Evolutionary conservation across 176 grass and related monocot genomes (phyloP).

Genomic region (Thinopyrum elongatum): DNA sequence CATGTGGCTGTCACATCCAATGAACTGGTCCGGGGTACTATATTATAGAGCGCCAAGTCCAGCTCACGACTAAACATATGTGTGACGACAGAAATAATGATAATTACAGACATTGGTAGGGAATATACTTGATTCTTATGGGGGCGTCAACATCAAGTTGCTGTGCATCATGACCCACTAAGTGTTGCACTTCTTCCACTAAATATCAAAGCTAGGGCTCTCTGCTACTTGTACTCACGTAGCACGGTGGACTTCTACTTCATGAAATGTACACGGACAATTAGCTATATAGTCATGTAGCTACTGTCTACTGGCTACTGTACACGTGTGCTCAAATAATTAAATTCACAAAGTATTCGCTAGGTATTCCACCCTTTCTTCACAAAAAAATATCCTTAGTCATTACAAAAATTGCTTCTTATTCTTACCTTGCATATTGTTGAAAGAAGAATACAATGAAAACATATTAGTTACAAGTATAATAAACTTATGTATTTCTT

Average conservation of each 20-base stretch:
- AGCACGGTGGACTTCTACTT: neutral
- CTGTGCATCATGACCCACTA: neutral
- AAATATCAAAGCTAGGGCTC: neutral
- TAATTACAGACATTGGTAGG: neutral
- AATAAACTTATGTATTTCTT: too few species aligned
- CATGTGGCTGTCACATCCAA: slow-evolving; percentile 4
- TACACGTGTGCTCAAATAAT: too few species aligned
- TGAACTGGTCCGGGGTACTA: slow-evolving; percentile 10
- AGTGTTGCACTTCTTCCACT: slow-evolving; percentile 27
- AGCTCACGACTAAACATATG: neutral
- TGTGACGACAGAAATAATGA: slow-evolving; percentile 18
- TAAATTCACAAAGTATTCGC: too few species aligned
- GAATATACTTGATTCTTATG: slow-evolving; percentile 45
- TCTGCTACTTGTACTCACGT: neutral
- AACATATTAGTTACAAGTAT: too few species aligned
- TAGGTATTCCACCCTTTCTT: too few species aligned
- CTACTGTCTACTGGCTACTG: too few species aligned
- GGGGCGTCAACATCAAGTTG: slow-evolving; percentile 29
- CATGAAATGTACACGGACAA: too few species aligned
- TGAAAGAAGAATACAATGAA: too few species aligned
- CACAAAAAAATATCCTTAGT: too few species aligned
- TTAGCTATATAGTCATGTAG: too few species aligned
- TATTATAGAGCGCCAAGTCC: neutral
- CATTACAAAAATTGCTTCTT: too few species aligned
- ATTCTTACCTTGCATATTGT: too few species aligned